These are phyloP conservation scores for Lithohypha guttulata DNA, from an alignment of 2,329 filamentous ascomycete species.

Conservation along the genomic window DNA sequence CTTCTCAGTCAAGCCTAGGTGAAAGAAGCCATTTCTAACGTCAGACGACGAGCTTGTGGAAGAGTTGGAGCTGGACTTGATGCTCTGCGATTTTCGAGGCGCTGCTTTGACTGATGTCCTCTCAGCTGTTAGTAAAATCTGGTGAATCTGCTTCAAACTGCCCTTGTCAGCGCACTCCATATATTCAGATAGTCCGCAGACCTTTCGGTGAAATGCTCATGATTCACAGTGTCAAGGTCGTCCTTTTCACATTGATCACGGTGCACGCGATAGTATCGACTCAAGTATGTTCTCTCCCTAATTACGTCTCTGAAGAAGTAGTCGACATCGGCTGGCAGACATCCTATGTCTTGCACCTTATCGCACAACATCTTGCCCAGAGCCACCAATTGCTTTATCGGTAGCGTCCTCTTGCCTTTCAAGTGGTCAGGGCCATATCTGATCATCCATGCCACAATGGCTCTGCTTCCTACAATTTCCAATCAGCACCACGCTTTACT, in stretches of 20 bases:
- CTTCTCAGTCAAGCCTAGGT: neutral
- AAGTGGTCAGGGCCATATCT: constrained; percentile 18
- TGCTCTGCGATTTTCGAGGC: too few species aligned
- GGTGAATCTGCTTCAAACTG: constrained; percentile 7
- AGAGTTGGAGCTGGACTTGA: neutral
- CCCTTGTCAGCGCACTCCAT: neutral
- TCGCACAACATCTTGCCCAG: constrained; percentile 16
- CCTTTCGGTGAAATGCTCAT: constrained; percentile 25
- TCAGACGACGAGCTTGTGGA: neutral
- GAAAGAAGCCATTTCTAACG: neutral
- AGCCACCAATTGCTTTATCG: constrained; percentile 22
- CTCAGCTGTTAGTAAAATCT: constrained; percentile 6
- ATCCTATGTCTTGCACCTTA: constrained; percentile 18
- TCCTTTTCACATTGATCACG: constrained; percentile 14
- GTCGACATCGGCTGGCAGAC: constrained; percentile 22
- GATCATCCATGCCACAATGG: constrained; percentile 23
- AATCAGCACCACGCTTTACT: neutral
- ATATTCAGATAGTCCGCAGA: constrained; percentile 9
- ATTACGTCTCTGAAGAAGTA: constrained; percentile 25
- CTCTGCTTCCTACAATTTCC: constrained; percentile 16
- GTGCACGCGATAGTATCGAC: constrained; percentile 22
- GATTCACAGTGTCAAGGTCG: constrained; percentile 20
- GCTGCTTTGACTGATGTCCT: too few species aligned
- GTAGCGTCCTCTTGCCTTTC: constrained; percentile 15
- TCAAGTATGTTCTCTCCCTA: constrained; percentile 22